phyloP scores from a whole-genome alignment of 768 basidiomycete genomes.

The Pleurotus platypus region DNA sequence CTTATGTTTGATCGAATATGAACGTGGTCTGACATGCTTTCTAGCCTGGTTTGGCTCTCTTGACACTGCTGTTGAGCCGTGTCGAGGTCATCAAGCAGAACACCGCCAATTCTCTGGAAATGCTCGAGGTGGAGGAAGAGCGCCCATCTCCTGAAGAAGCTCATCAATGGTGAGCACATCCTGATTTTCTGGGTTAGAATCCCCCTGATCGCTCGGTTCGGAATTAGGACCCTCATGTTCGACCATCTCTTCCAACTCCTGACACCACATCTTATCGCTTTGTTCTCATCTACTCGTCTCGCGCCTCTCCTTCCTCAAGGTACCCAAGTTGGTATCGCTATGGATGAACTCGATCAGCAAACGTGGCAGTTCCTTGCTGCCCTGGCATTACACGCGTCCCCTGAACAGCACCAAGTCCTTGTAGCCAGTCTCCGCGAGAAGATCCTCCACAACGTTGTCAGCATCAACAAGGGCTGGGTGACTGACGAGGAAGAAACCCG shows the following conservation, averaged over 20 bases:
- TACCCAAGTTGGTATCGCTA: constrained; percentile 26
- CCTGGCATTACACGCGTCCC: constrained; percentile 77
- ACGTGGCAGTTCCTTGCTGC: constrained; percentile 96
- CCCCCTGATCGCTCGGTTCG: constrained; percentile 9
- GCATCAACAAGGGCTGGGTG: constrained; percentile 73
- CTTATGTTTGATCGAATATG: background rate
- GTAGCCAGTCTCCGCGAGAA: constrained; percentile 88
- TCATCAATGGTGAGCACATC: constrained; percentile 56
- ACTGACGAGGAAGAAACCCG: constrained; percentile 68
- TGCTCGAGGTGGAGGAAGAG: constrained; percentile 34
- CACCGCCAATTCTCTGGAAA: constrained; percentile 46
- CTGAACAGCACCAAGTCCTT: constrained; percentile 85
- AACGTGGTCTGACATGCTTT: background rate
- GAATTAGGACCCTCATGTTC: constrained; percentile 78
- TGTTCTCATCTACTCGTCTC: constrained; percentile 89
- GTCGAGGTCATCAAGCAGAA: constrained; percentile 90
- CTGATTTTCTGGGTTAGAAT: background rate
- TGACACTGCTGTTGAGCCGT: constrained; percentile 88
- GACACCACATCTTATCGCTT: constrained; percentile 65
- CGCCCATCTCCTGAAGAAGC: constrained; percentile 69
- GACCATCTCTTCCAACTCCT: constrained; percentile 83
- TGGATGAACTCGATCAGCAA: constrained; percentile 77
- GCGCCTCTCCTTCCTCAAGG: constrained; percentile 32
- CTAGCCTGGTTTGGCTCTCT: constrained; percentile 87
- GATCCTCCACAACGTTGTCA: constrained; percentile 85